These are phyloP conservation scores for Chytridiales sp. DNA, from an alignment of 371 early-diverging fungal species.

Conservation along the genomic window DNA sequence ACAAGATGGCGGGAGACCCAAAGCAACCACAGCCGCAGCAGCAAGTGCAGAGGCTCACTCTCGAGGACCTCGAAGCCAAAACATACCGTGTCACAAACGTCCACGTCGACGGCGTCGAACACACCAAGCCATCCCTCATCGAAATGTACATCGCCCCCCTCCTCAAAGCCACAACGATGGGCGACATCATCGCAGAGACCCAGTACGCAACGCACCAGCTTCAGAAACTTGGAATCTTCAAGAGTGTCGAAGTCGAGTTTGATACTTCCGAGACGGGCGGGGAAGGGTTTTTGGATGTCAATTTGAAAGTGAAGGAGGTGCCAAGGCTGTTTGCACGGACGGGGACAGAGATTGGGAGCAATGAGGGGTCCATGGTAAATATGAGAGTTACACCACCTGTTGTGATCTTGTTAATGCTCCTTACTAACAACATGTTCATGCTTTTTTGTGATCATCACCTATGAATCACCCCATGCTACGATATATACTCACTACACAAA, in stretches of 20 bases:
- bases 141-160: constrained; percentile 30
- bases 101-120: constrained; percentile 33
- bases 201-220: constrained; percentile 66
- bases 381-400: not conserved
- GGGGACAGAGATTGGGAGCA: constrained; percentile 79
- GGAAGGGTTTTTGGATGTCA: constrained; percentile 65
- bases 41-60: no score
- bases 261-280: constrained; percentile 60
- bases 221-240: constrained; percentile 71
- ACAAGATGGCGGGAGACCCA: no score
- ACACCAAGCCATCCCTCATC: constrained; percentile 28
- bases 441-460: no score
- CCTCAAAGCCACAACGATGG: constrained; percentile 57
- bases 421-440: no score
- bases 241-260: constrained; percentile 63
- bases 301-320: constrained; percentile 67
- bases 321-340: constrained; percentile 71
- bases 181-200: constrained; percentile 62
- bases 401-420: not conserved
- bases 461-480: no score
- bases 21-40: no score
- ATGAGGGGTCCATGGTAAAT: constrained; percentile 76
- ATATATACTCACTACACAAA: no score
- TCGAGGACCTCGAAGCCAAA: constrained; percentile 13
- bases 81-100: constrained; percentile 29